phyloP scores from a whole-genome alignment of 768 basidiomycete genomes.

The Dioszegia hungarica region DNA sequence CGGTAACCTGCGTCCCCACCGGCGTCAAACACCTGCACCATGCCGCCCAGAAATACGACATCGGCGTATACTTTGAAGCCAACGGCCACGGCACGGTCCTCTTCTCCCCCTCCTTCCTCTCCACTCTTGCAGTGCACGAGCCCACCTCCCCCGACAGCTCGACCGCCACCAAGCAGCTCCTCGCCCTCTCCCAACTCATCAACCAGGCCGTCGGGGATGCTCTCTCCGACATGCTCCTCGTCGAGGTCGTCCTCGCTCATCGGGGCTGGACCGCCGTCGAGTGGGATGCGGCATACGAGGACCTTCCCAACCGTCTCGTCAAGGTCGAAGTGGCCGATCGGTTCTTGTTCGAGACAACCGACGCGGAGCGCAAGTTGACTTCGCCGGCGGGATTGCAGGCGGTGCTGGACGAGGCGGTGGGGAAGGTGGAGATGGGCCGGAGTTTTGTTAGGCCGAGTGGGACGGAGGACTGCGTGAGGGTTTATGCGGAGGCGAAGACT shows the following conservation, averaged over 20 bases:
- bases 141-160: conserved; percentile 78
- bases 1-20: conserved; percentile 89
- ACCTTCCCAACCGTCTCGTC: conserved; percentile 89
- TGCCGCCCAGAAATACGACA: conserved; percentile 84
- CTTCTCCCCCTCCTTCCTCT: conserved; percentile 73
- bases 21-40: conserved; percentile 98
- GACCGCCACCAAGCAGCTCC: conserved; percentile 70
- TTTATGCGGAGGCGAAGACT: conserved; percentile 85
- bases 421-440: conserved; percentile 73
- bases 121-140: conserved; percentile 59
- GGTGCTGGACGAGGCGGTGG: conserved; percentile 73
- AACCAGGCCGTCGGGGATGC: conserved; percentile 99
- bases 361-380: conserved; percentile 84
- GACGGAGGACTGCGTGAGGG: conserved; percentile 95
- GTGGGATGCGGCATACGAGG: conserved; percentile 90
- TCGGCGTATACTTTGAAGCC: conserved; percentile 99
- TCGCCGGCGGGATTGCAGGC: conserved; percentile 73
- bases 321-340: conserved; percentile 85
- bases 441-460: conserved; percentile 95
- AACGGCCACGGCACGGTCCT: conserved; percentile 98
- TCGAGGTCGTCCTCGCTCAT: conserved; percentile 85
- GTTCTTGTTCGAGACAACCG: conserved; percentile 77
- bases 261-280: conserved; percentile 72
- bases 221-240: conserved; percentile 88
- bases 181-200: conserved; percentile 74